These are phyloP conservation scores for Solanum pinnatisectum DNA, from an alignment of 257 asterid species.

Conservation along the genomic window DNA sequence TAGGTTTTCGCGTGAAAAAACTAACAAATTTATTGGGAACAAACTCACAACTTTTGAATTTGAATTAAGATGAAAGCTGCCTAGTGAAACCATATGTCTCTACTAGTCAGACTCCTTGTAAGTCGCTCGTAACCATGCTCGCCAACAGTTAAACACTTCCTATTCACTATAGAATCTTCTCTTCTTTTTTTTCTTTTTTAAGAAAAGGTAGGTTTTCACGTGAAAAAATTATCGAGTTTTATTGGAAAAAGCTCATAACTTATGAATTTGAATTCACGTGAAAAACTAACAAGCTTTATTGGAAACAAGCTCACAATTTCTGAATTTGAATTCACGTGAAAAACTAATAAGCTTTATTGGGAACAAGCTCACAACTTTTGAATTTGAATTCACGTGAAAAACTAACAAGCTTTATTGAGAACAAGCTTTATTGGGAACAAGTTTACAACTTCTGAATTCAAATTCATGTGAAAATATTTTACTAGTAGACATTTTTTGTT, in stretches of 20 bases:
- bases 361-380: not conserved
- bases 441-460: not conserved
- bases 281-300: too few relatives aligned
- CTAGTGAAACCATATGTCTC: not conserved
- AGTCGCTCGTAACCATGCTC: too few relatives aligned
- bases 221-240: not conserved
- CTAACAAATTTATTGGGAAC: not conserved
- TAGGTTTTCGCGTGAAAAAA: not conserved
- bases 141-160: not conserved
- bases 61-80: not conserved
- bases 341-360: too few relatives aligned
- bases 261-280: too few relatives aligned
- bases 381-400: not conserved
- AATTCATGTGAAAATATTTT: not conserved
- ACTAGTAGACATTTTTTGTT: not conserved
- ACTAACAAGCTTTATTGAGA: not conserved
- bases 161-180: not conserved
- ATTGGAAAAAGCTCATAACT: too few relatives aligned
- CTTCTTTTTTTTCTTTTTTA: too few relatives aligned
- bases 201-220: not conserved
- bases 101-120: not conserved
- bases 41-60: not conserved
- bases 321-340: too few relatives aligned
- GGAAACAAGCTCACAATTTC: too few relatives aligned
- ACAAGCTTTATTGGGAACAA: not conserved